Conservation (phyloP, 129 eudicot species). For the Helichrysum umbraculigerum region DNA sequence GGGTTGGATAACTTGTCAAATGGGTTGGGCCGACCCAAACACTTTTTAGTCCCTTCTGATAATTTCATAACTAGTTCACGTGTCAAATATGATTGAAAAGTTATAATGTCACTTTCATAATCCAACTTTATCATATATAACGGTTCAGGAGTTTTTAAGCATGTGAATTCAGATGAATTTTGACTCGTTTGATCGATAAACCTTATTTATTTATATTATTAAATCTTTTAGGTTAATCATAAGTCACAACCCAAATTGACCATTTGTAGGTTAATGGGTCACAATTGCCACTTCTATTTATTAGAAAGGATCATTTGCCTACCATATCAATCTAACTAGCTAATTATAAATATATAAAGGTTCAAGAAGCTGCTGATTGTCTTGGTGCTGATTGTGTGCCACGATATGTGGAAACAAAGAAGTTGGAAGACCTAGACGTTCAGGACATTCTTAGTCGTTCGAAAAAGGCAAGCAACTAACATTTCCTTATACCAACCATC, state of each 20-base stretch:
- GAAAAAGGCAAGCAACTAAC: conserved; percentile 45
- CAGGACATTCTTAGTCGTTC: conserved; percentile 58
- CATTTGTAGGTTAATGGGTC: background rate
- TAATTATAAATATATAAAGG: conserved; percentile 39
- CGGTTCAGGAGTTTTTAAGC: background rate
- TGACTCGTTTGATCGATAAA: background rate
- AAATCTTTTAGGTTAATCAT: background rate
- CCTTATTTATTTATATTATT: too few species aligned
- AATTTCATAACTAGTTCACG: background rate
- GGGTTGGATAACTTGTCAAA: background rate
- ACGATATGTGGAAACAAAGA: conserved; percentile 76
- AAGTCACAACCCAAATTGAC: background rate
- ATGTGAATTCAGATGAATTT: background rate
- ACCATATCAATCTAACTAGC: conserved; percentile 8
- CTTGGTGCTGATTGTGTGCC: conserved; percentile 92
- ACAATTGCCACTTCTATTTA: background rate
- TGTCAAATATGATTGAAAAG: background rate
- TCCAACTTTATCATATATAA: background rate
- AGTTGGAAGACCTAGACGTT: conserved; percentile 52
- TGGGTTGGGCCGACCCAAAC: background rate
- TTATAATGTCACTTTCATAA: background rate
- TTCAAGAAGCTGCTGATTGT: conserved; percentile 98
- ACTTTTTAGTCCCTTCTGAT: background rate
- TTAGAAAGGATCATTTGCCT: background rate
- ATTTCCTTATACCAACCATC: background rate